Percentiles rank a stretch among this genome's conserved stretches.
Evolutionary conservation across 345 rosid species (phyloP).

Genomic region (Garcia nutans): DNA sequence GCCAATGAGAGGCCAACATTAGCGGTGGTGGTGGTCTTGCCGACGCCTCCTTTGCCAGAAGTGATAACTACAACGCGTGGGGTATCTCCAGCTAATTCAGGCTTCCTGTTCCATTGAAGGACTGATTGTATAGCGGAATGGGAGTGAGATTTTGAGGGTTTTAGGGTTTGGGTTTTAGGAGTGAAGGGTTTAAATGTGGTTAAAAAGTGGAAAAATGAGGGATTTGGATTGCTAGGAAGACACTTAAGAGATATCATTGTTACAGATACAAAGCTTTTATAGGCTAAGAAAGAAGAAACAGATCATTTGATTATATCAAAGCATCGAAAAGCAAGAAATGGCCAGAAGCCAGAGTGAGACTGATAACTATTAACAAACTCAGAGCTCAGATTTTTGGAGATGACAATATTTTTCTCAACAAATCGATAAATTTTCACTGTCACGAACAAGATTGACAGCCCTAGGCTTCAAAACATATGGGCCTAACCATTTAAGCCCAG

Average conservation of each 20-base stretch:
- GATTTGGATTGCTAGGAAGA: conserved; percentile 32
- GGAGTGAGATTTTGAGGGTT: conserved; percentile 8
- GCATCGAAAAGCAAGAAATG: background rate
- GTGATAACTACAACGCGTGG: conserved; percentile 97
- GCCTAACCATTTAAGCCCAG: background rate
- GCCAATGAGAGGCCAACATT: conserved; percentile 97
- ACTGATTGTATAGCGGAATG: conserved; percentile 44
- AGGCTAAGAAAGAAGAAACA: background rate
- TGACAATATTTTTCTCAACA: background rate
- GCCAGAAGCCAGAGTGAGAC: background rate
- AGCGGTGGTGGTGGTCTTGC: conserved; percentile 96
- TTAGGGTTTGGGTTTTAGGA: conserved; percentile 29
- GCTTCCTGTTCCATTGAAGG: conserved; percentile 91
- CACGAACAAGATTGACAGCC: background rate
- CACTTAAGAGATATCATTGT: conserved; percentile 52
- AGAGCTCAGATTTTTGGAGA: background rate
- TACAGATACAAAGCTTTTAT: background rate
- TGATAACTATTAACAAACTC: too few species aligned
- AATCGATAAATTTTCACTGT: background rate
- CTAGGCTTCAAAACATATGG: background rate
- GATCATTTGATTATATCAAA: conserved; percentile 15
- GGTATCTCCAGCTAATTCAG: conserved; percentile 85
- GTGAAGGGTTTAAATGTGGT: conserved; percentile 20
- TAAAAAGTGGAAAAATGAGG: conserved; percentile 33
- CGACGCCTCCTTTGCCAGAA: conserved; percentile 98